Evolutionary conservation across 164 flowering plant species (phyloP), one percentile per base, ranked within the genome.

Genomic region (Magnolia officinalis): DNA sequence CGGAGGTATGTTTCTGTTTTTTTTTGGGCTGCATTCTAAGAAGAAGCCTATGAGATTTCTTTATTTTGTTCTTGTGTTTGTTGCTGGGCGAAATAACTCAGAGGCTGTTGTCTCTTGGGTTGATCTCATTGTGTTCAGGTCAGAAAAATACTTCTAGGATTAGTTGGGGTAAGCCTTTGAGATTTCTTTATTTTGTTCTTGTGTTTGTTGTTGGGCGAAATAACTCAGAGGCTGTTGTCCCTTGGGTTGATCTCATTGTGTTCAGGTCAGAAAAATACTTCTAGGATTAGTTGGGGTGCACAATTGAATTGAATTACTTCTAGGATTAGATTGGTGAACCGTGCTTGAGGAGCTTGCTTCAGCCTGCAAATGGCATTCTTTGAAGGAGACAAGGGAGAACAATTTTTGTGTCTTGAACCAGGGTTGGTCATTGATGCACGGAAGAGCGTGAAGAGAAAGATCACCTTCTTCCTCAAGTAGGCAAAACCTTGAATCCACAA

Each of bases 1-100:
- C 80, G 96, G 63, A 88, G 87, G 97, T 93, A 86, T 31, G 68
- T 81, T 23, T 19, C 29, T 4, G 16, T 45, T 23, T 13, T 16
- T 49, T 19, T 74, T 63, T 66, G 1, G 8, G 67, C 21, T 8
- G 26, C 24, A 8, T 26, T 75, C 8, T 71, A 63, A 37, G 4
- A 52, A 50, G 13, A 18, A 31, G 26, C 26, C 9, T 72, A 26
- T 58, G 24, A 1, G 1, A 72, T 51, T 69, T 24, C 19, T 49
- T n/a, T 63, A 21, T 71, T 20, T 66, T 55, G 13, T 23, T 63
- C 21, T n/a, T 63, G 67, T 63, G 67, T 7, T 7, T 64, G 67
- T 21, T 64, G 19, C 1, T 18, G 10, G 59, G 8, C 8, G 1
- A 55, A 55, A 55, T 55, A 55, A 7, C 59, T 18, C 59, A 7